Evolutionary conservation across 306 rosid species (phyloP), one percentile per base, ranked within the genome.

Genomic region (Cercis canadensis): DNA sequence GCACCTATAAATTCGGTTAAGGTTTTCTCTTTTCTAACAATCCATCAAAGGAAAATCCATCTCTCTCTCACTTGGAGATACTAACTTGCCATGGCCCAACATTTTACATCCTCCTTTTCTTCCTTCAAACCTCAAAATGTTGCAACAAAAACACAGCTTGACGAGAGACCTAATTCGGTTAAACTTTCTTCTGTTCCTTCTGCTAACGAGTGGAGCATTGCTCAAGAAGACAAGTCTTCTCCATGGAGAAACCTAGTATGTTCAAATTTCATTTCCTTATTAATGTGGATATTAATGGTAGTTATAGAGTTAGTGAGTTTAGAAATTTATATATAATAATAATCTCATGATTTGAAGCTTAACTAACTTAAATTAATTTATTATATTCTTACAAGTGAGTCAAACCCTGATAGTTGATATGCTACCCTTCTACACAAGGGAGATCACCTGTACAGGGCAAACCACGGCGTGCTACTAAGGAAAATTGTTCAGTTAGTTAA

Each of bases 141-240:
- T 54, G 11, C 41, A 24, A 51, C 73, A 24, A 77, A 39, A 10
- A 33, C 73, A 37, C 77, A 78, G 16, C 50, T 57, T 49, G 69
- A 66, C 21, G 15, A 33, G 69, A 21, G 13, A 31, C 21, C 11
- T 39, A 59, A 18, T 5, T 24, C 57, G 16, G 9, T 56, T 64
- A 29, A 47, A 46, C 29, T 0, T 49, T 39, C 39, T 40, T 69
- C 80, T 69, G 59, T 29, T 7, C 64, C 8, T 3, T 13, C n/a
- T 18, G n/a, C 47, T 36, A 63, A 69, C 63, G 70, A 71, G 50
- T 81, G 81, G 85, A 54, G 31, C 72, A 65, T 75, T 34, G 11
- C n/a, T 45, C 63, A 53, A 19, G 8, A 34, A 60, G 13, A 32
- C 55, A 66, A 15, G 0, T 34, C 60, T 13, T 34, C 60, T 13